Conservation (phyloP, 2,329 filamentous ascomycete species). For the Geosmithia flava region DNA sequence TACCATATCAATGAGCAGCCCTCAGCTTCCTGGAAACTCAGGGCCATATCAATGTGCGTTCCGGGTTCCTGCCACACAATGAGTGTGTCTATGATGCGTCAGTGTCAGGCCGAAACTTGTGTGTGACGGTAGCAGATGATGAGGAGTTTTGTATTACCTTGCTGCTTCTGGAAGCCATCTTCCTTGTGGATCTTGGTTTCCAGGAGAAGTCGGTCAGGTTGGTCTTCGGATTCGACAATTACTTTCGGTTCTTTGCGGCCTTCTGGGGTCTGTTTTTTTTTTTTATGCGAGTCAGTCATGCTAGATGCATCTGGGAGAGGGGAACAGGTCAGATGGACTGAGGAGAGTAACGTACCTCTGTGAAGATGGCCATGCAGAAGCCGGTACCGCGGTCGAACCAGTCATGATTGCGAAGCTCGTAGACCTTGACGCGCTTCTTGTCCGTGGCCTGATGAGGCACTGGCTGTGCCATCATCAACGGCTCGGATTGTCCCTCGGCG, state of each 20-base stretch:
- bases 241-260: conserved; percentile 74
- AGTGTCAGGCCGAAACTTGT: conserved; percentile 5
- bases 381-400: conserved; percentile 98
- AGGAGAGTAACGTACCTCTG: conserved; percentile 45
- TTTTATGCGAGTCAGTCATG: conserved; percentile 1
- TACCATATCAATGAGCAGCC: conserved; percentile 89
- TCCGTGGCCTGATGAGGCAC: conserved; percentile 58
- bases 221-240: conserved; percentile 85
- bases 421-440: conserved; percentile 87
- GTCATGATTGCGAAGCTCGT: conserved; percentile 96
- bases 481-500: conserved; percentile 36
- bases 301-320: background rate
- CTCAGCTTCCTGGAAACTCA: conserved; percentile 96
- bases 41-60: conserved; percentile 87
- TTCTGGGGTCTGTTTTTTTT: conserved; percentile 40
- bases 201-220: conserved; percentile 69
- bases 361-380: conserved; percentile 72
- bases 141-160: conserved; percentile 49
- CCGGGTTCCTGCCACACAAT: conserved; percentile 91
- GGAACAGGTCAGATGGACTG: background rate
- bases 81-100: conserved; percentile 59
- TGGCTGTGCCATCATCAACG: conserved; percentile 59
- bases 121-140: background rate
- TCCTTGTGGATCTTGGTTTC: conserved; percentile 87
- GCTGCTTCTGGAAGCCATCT: conserved; percentile 96